Percentiles rank a stretch among this genome's conserved stretches.
Evolutionary conservation across 2,329 filamentous ascomycete genomes (phyloP).

Genomic region (Dothidotthia symphoricarpi): DNA sequence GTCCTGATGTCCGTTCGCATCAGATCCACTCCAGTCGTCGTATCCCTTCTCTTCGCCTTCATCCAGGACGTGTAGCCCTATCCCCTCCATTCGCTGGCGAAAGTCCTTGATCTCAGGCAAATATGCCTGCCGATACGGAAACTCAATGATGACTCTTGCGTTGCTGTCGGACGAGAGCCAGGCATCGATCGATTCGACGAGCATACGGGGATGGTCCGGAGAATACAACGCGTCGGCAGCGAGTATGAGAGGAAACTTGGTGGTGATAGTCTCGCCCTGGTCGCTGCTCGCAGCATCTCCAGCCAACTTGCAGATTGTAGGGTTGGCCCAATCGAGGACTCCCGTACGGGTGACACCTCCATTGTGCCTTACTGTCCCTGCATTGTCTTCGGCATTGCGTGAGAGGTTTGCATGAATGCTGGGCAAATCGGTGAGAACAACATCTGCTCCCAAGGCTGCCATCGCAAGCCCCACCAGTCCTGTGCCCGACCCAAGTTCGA

Average conservation of each 20-base stretch:
- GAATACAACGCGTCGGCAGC: conserved; percentile 88
- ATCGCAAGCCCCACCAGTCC: conserved; percentile 87
- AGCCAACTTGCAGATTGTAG: conserved; percentile 47
- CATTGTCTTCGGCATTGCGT: conserved; percentile 70
- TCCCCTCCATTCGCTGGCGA: conserved; percentile 57
- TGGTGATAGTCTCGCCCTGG: conserved; percentile 10
- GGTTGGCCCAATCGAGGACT: conserved; percentile 70
- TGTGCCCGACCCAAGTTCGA: conserved; percentile 88
- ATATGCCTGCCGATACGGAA: conserved; percentile 73
- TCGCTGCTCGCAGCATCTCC: conserved; percentile 3
- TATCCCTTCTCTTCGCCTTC: conserved; percentile 64
- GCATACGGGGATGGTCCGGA: conserved; percentile 71
- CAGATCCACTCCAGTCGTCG: conserved; percentile 67
- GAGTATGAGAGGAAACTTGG: conserved; percentile 62
- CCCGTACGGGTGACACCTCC: conserved; percentile 62
- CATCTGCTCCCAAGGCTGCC: conserved; percentile 65
- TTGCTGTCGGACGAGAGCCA: conserved; percentile 60
- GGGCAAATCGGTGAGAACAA: conserved; percentile 78
- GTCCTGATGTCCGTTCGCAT: conserved; percentile 49
- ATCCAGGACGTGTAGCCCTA: conserved; percentile 55
- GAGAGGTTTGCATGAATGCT: conserved; percentile 78
- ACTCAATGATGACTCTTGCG: conserved; percentile 72
- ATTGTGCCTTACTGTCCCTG: conserved; percentile 52
- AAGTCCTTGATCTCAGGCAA: conserved; percentile 65
- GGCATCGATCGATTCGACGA: conserved; percentile 66